Percentiles rank a stretch among this genome's conserved stretches.
Evolutionary conservation across 441 rosid species (phyloP).

Genomic region (Codiaeum variegatum): DNA sequence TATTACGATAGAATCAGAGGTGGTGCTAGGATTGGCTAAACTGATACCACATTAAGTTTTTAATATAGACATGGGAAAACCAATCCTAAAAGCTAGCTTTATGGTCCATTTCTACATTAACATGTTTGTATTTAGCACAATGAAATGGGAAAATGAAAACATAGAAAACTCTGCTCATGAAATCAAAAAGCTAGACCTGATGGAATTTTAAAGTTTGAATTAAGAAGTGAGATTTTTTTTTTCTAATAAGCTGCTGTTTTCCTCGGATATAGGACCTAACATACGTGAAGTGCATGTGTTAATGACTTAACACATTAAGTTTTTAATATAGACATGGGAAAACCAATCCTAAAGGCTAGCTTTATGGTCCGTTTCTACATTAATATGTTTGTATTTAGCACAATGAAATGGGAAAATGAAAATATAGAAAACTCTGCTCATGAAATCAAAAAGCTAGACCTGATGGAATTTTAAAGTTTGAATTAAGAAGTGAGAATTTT

Average conservation of each 20-base stretch:
- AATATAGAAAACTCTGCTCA: neutral
- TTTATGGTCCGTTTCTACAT: too few relatives aligned
- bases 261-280: constrained; percentile 66
- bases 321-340: too few relatives aligned
- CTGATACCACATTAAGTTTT: too few relatives aligned
- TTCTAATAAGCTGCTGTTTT: constrained; percentile 32
- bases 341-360: too few relatives aligned
- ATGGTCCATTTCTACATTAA: too few relatives aligned
- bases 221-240: constrained; percentile 3
- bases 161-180: neutral
- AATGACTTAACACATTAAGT: too few relatives aligned
- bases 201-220: constrained; percentile 16
- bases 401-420: neutral
- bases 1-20: too few relatives aligned
- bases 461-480: constrained; percentile 12
- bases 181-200: neutral
- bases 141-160: neutral
- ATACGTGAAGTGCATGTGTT: constrained; percentile 83
- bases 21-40: too few relatives aligned
- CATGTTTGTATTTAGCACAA: too few relatives aligned
- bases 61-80: too few relatives aligned
- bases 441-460: neutral
- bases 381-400: too few relatives aligned
- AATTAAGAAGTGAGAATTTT: constrained; percentile 10
- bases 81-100: too few relatives aligned